phyloP scores from a whole-genome alignment of 2,329 filamentous ascomycete species.

The Fusarium staphyleae region DNA sequence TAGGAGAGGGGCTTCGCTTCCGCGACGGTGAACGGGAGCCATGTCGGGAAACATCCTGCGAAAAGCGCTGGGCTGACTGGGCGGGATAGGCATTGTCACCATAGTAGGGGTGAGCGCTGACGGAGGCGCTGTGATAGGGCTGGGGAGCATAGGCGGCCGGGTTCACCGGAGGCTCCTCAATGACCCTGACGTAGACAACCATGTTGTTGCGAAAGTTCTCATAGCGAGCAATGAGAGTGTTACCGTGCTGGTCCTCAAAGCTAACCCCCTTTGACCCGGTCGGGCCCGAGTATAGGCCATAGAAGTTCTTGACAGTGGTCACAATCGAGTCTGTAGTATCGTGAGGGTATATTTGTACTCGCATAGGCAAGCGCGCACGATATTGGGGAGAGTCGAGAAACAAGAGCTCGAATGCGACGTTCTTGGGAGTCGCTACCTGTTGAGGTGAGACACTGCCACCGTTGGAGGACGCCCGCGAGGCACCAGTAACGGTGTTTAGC shows the following conservation, averaged over 20 bases:
- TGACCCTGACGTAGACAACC: slow-evolving; percentile 90
- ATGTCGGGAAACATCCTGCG: slow-evolving; percentile 70
- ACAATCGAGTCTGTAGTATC: slow-evolving; percentile 98
- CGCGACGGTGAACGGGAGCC: slow-evolving; percentile 70
- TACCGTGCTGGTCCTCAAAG: slow-evolving; percentile 90
- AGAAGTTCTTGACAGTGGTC: slow-evolving; percentile 98
- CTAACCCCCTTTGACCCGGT: slow-evolving; percentile 80
- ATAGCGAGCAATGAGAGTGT: slow-evolving; percentile 91
- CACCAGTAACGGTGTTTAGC: slow-evolving; percentile 46
- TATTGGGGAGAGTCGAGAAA: slow-evolving; percentile 72
- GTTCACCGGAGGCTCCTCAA: slow-evolving; percentile 62
- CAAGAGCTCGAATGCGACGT: slow-evolving; percentile 80
- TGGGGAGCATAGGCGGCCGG: slow-evolving; percentile 59
- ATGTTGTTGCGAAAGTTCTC: slow-evolving; percentile 95
- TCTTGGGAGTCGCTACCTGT: slow-evolving; percentile 66
- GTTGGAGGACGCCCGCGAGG: slow-evolving; percentile 48
- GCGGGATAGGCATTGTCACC: slow-evolving; percentile 61
- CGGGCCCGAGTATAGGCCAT: slow-evolving; percentile 85
- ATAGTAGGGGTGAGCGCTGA: slow-evolving; percentile 59
- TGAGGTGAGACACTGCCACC: slow-evolving; percentile 57
- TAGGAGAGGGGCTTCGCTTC: slow-evolving; percentile 80
- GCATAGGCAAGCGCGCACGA: slow-evolving; percentile 80
- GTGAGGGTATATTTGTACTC: slow-evolving; percentile 90
- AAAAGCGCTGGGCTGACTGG: slow-evolving; percentile 58
- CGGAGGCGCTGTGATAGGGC: slow-evolving; percentile 59